Evolutionary conservation across 164 flowering plant genomes (phyloP), one percentile per base, ranked within the genome.

Genomic region (Platanus orientalis): DNA sequence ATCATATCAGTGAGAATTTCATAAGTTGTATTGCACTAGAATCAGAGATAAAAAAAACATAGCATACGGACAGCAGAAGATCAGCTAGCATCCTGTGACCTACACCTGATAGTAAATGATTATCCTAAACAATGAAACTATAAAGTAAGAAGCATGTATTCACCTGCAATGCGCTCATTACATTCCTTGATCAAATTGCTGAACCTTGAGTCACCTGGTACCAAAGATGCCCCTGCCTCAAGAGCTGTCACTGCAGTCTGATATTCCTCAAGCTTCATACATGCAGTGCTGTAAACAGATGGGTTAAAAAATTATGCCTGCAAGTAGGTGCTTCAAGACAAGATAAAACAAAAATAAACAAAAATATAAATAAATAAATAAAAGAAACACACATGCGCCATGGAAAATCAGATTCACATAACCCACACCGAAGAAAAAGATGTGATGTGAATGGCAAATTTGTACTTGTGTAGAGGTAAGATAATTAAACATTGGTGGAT

Each of bases 261-360:
- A 68, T 83, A 87, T 59, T 87, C 93, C 68, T 84, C 86, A 60
- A 86, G 88, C 70, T 80, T 80, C 12, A 84, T 53, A 58, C 88
- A 82, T 4, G 91, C 91, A 55, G 54, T 71, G 24, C 91, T 86
- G 76, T 23, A 69, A 20, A 44, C 16, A 58, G 12, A 59, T 39
- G 9, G 9, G 39, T 9, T 9, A 34, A 4, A 34, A 34, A 34
- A 34, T 34, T 34, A 51, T n/a, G n/a, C n/a, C n/a, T n/a, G n/a
- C n/a, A n/a, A n/a, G n/a, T n/a, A n/a, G n/a, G n/a, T n/a, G n/a
- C n/a, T n/a, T n/a, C n/a, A 36, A 36, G 13, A 36, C 10, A 36
- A 3, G 12, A 36, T 36, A 7, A 6, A 7, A 20, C n/a, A 48
- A 1, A 14, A 48, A 48, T n/a, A 48, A 20, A 21, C 21, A 47